A percentile compares a stretch with the other conserved stretches of the same genome.
phyloP scores from a whole-genome alignment of 78 protist genomes.

The Monocercomonoides exilis region DNA sequence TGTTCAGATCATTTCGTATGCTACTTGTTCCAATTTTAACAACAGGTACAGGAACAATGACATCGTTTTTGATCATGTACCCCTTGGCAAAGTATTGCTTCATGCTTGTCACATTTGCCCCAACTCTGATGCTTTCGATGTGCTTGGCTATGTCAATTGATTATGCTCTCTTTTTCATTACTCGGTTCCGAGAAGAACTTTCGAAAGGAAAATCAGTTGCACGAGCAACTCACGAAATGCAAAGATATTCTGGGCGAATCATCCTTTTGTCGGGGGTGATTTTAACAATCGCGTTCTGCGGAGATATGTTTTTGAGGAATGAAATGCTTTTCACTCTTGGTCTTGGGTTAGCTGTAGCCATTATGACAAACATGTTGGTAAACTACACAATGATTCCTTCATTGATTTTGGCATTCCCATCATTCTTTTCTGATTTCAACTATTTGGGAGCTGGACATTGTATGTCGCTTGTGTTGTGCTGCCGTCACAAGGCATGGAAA shows the following conservation, averaged over 20 bases:
- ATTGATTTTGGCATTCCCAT: conserved; percentile 27
- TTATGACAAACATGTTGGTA: conserved; percentile 17
- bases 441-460: neutral
- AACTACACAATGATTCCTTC: conserved; percentile 41
- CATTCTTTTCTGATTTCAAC: conserved; percentile 31
- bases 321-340: conserved; percentile 31
- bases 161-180: conserved; percentile 52
- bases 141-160: conserved; percentile 48
- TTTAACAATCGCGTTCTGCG: conserved; percentile 31
- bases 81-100: neutral
- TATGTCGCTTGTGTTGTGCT: neutral
- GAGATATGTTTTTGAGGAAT: conserved; percentile 35
- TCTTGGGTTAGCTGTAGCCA: conserved; percentile 28
- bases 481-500: neutral
- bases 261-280: conserved; percentile 40
- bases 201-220: neutral
- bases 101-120: conserved; percentile 18
- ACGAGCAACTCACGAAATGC: neutral
- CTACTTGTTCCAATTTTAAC: conserved; percentile 22
- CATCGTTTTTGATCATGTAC: conserved; percentile 27
- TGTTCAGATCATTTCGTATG: conserved; percentile 4
- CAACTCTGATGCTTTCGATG: conserved; percentile 48
- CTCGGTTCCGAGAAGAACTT: conserved; percentile 50
- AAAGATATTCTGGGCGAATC: conserved; percentile 24
- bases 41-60: neutral